Base-by-base conservation (phyloP, 1,139 yeast genomes). In the Geotrichum histeridarum region DNA sequence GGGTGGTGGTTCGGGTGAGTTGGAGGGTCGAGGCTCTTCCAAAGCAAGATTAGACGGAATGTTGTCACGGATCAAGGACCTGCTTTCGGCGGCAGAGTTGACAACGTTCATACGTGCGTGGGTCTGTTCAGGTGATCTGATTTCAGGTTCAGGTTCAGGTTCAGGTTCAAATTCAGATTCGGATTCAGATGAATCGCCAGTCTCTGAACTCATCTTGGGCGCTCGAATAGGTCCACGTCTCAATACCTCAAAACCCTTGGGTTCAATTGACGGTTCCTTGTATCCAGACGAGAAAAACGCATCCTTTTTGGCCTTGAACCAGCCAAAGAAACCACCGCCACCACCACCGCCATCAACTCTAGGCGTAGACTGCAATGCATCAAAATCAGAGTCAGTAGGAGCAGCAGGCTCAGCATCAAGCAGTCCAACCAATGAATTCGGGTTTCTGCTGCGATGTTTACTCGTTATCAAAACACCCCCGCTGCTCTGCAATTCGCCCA, bases 211-310 rank as follows among this genome's bases (percentile, higher is more conserved):
- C 27, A 35, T 18, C 17, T 37, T 44, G 37, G 51, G 47, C 6
- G 57, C 52, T 37, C 53, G 52, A 18, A 63, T 62, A 0, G 62
- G 63, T 33, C 59, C 65, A n/a, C 66, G 57, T 17, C 63, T 56
- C 51, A 64, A 48, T 8, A 64, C 67, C 50, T 64, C 63, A 54
- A 64, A 64, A n/a, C 67, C 66, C 33, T 54, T 46, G n/a, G 60
- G 61, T 17, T 57, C 56, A 18, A 57, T 42, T 8, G 56, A 47
- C n/a, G 50, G 46, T 35, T 51, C 50, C 11, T 35, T 30, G 11
- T 45, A 45, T 8, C 30, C 42, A 2, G 17, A 36, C 6, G 17
- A 18, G 30, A 38, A 32, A 9, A 48, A n/a, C 12, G 8, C 11
- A 4, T 37, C 12, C 15, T 11, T 27, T 12, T 38, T 48, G 4